Conservation (phyloP, 192 early-diverging fungal species). For the Dispira simplex region DNA sequence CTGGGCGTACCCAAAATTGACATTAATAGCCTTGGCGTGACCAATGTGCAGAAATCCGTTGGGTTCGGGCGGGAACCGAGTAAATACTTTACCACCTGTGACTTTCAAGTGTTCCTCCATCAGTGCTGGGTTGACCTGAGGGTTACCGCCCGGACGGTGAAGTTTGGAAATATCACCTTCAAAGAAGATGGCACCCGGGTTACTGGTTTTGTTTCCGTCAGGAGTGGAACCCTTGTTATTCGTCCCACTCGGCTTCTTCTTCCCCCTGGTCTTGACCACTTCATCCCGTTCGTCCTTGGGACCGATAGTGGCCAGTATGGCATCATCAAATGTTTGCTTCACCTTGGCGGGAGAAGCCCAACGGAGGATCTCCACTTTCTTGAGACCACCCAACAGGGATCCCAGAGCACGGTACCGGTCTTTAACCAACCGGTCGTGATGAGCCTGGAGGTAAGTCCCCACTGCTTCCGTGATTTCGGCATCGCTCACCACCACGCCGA, state of each 20-base stretch:
- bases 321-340: slow-evolving; percentile 78
- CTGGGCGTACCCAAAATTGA: slow-evolving; percentile 97
- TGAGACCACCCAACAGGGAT: slow-evolving; percentile 50
- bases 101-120: slow-evolving; percentile 81
- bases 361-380: slow-evolving; percentile 45
- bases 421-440: slow-evolving; percentile 52
- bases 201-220: slow-evolving; percentile 23
- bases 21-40: slow-evolving; percentile 99
- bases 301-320: slow-evolving; percentile 75
- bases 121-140: slow-evolving; percentile 82
- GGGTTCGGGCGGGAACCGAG: slow-evolving; percentile 99
- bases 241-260: slow-evolving; percentile 14
- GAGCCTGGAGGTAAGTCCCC: slow-evolving; percentile 37
- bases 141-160: slow-evolving; percentile 94
- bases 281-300: slow-evolving; percentile 96
- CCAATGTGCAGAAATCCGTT: slow-evolving; percentile 99
- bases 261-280: slow-evolving; percentile 26
- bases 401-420: slow-evolving; percentile 82
- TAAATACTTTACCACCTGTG: slow-evolving; percentile 83
- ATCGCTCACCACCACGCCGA: slow-evolving; percentile 73
- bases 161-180: slow-evolving; percentile 86
- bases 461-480: slow-evolving; percentile 59
- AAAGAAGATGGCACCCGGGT: slow-evolving; percentile 54
- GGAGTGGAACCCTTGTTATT: slow-evolving; percentile 15
- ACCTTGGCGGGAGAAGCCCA: slow-evolving; percentile 86